Conservation (phyloP, 495 filamentous ascomycete species). For the Annulohypoxylon nitens region DNA sequence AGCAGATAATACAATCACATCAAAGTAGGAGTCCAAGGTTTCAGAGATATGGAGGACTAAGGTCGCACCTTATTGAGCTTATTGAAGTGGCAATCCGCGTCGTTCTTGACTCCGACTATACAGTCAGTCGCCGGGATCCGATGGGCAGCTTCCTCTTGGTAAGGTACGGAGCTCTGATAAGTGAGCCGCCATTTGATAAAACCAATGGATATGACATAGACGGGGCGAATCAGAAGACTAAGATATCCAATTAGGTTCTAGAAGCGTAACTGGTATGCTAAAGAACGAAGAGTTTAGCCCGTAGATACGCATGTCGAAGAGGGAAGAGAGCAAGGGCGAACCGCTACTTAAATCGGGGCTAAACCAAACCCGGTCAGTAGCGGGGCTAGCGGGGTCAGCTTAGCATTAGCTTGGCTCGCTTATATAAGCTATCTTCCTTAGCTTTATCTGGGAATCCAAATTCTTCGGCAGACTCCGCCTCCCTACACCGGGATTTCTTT, state of each 20-base stretch:
- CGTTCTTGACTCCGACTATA: constrained; percentile 18
- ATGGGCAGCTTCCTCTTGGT: constrained; percentile 21
- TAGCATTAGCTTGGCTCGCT: background rate
- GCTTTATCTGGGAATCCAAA: constrained; percentile 25
- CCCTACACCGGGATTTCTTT: constrained; percentile 17
- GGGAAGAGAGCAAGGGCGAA: background rate
- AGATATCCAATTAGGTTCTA: constrained; percentile 31
- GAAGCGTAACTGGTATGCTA: constrained; percentile 10
- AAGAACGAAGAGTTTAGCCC: background rate
- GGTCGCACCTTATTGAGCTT: constrained; percentile 23
- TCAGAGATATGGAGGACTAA: background rate
- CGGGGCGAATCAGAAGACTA: constrained; percentile 31
- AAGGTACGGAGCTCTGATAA: constrained; percentile 24
- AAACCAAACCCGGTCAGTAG: constrained; percentile 31
- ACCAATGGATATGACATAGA: constrained; percentile 29
- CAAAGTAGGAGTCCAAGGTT: background rate
- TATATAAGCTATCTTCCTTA: constrained; percentile 17
- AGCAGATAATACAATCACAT: constrained; percentile 21
- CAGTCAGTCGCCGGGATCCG: constrained; percentile 34
- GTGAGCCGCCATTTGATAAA: constrained; percentile 34
- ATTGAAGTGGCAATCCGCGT: constrained; percentile 34
- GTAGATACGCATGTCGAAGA: background rate
- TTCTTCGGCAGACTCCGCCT: constrained; percentile 34
- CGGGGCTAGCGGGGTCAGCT: constrained; percentile 17
- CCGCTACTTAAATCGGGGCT: constrained; percentile 1